A percentile compares a stretch with the other conserved stretches of the same genome.
These are phyloP conservation scores for Neonectria punicea DNA, from an alignment of 2,329 filamentous ascomycete genomes.

Conservation along the genomic window DNA sequence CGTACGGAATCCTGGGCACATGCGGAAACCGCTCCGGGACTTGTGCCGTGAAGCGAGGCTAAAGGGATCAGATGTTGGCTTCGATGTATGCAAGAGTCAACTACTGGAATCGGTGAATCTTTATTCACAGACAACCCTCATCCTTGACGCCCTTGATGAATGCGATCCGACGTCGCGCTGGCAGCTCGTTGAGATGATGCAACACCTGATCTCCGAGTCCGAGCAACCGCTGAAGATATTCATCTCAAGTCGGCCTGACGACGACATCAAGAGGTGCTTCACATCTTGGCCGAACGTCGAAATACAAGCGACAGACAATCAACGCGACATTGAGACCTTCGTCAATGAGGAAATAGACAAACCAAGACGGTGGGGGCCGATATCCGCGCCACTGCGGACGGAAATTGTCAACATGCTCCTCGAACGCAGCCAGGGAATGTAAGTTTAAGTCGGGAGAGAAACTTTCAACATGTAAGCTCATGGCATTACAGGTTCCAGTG, in stretches of 20 bases:
- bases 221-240: neutral
- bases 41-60: neutral
- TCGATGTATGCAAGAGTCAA: neutral
- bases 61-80: neutral
- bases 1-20: neutral
- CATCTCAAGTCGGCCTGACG: neutral
- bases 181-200: neutral
- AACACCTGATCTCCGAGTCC: neutral
- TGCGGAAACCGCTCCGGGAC: neutral
- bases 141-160: slow-evolving; percentile 9
- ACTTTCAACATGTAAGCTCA: neutral
- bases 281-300: neutral
- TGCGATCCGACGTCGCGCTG: neutral
- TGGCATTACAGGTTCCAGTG: slow-evolving; percentile 1
- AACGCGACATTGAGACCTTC: slow-evolving; percentile 8
- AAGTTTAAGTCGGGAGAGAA: neutral
- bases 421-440: neutral
- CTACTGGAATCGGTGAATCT: neutral
- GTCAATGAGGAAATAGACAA: neutral
- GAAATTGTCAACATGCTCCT: neutral
- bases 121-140: neutral
- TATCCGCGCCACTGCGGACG: neutral
- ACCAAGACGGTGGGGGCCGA: neutral
- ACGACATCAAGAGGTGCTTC: neutral
- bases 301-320: neutral